phyloP scores from a whole-genome alignment of 202 grass and related monocot genomes.

The Saccharum hybrid region DNA sequence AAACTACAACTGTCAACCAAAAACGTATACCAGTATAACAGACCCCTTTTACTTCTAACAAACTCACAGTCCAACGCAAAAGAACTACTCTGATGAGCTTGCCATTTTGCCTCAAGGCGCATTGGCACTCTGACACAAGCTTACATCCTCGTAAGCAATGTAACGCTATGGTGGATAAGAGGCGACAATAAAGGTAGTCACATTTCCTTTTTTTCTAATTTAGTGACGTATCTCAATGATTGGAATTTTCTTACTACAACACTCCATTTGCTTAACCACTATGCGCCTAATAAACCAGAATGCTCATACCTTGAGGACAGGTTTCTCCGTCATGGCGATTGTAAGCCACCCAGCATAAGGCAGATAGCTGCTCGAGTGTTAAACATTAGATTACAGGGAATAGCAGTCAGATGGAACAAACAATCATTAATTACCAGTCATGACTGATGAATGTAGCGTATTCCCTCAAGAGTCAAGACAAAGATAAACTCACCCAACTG shows the following conservation, averaged over 20 bases:
- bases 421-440: conserved; percentile 22
- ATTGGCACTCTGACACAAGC: not conserved
- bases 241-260: not conserved
- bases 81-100: not conserved
- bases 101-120: not conserved
- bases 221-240: not conserved
- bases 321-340: conserved; percentile 84
- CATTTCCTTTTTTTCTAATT: not conserved
- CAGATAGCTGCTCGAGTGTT: conserved; percentile 57
- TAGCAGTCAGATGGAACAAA: not conserved
- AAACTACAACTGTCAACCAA: not conserved
- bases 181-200: not conserved
- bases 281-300: not conserved
- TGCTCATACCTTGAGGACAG: conserved; percentile 66
- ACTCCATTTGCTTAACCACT: not conserved
- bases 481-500: conserved; percentile 68
- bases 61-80: not conserved
- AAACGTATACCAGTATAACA: not conserved
- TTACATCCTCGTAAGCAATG: not conserved
- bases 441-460: not conserved
- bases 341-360: conserved; percentile 90
- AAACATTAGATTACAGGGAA: conserved; percentile 7
- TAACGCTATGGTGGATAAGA: not conserved
- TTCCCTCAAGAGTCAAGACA: not conserved
- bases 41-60: not conserved